Evolutionary conservation across 208 protist species (phyloP).

Genomic region (Trypanosoma lewisi): DNA sequence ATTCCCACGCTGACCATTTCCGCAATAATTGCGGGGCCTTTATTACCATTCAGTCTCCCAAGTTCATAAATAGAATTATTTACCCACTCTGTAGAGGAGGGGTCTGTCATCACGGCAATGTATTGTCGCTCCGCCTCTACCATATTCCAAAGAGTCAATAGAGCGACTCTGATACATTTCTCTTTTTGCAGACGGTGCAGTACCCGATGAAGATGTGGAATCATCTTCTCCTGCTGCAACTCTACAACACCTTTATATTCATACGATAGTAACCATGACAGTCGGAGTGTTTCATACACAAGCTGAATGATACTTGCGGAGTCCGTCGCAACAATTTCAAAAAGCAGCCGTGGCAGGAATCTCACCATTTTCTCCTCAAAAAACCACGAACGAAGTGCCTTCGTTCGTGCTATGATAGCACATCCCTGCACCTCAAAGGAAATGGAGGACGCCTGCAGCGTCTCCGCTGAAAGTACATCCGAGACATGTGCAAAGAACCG

Average conservation of each 20-base stretch:
- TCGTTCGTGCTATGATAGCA: conserved; percentile 69
- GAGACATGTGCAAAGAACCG: conserved; percentile 61
- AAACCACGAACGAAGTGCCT: conserved; percentile 69
- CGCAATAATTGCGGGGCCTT: conserved; percentile 69
- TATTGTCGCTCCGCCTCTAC: conserved; percentile 73
- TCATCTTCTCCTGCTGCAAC: conserved; percentile 69
- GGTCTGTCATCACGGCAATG: conserved; percentile 49
- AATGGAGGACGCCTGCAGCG: conserved; percentile 55
- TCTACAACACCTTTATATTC: conserved; percentile 79
- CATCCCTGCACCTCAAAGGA: conserved; percentile 79
- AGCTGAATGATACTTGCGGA: conserved; percentile 78
- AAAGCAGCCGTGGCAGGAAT: conserved; percentile 78
- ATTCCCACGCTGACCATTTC: conserved; percentile 92
- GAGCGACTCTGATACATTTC: conserved; percentile 89
- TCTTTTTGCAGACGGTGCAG: conserved; percentile 90
- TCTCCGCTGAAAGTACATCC: conserved; percentile 51
- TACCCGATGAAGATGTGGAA: conserved; percentile 85
- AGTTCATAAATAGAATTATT: conserved; percentile 16
- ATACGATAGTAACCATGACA: conserved; percentile 82
- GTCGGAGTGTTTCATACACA: conserved; percentile 80
- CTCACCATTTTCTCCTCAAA: conserved; percentile 60
- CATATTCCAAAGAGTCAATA: conserved; percentile 87
- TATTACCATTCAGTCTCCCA: conserved; percentile 12
- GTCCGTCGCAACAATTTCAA: conserved; percentile 75
- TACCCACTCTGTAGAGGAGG: conserved; percentile 26